A percentile compares a stretch with the other conserved stretches of the same genome.
Evolutionary conservation across 2,329 filamentous ascomycete species (phyloP).

Genomic region (Neurospora sp.): DNA sequence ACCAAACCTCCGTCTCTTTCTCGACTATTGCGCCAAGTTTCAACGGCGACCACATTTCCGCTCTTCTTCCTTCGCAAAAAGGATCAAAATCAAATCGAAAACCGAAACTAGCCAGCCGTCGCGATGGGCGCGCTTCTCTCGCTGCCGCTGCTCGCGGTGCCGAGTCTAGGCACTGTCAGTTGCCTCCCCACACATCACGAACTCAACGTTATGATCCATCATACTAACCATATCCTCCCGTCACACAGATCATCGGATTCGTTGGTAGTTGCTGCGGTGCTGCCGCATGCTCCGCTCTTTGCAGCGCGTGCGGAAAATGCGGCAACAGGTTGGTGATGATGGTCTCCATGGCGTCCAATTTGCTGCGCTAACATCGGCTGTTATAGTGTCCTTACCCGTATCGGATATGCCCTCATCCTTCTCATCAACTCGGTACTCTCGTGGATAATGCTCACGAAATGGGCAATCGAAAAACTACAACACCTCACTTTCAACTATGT

Average conservation of each 20-base stretch:
- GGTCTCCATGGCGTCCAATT: neutral
- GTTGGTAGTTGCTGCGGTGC: constrained; percentile 91
- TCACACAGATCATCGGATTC: constrained; percentile 58
- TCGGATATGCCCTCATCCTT: constrained; percentile 89
- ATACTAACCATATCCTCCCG: constrained; percentile 9
- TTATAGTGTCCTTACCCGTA: constrained; percentile 81
- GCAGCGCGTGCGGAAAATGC: constrained; percentile 91
- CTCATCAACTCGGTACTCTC: constrained; percentile 93
- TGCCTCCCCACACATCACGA: neutral
- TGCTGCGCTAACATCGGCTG: constrained; percentile 8
- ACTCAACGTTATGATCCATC: neutral
- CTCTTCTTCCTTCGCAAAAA: neutral
- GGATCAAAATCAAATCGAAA: neutral
- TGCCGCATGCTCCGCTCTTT: constrained; percentile 91
- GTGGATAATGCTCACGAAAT: constrained; percentile 98
- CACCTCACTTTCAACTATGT: constrained; percentile 91
- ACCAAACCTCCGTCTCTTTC: neutral
- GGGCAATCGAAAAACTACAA: constrained; percentile 94
- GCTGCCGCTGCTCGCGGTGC: constrained; percentile 78
- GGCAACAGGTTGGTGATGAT: constrained; percentile 64
- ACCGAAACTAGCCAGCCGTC: constrained; percentile 4
- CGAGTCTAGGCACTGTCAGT: constrained; percentile 76
- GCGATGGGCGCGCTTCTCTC: constrained; percentile 86
- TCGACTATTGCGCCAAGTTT: neutral
- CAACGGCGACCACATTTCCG: neutral